phyloP scores from a whole-genome alignment of 2,329 filamentous ascomycete genomes.

The Nemania bipapillata region DNA sequence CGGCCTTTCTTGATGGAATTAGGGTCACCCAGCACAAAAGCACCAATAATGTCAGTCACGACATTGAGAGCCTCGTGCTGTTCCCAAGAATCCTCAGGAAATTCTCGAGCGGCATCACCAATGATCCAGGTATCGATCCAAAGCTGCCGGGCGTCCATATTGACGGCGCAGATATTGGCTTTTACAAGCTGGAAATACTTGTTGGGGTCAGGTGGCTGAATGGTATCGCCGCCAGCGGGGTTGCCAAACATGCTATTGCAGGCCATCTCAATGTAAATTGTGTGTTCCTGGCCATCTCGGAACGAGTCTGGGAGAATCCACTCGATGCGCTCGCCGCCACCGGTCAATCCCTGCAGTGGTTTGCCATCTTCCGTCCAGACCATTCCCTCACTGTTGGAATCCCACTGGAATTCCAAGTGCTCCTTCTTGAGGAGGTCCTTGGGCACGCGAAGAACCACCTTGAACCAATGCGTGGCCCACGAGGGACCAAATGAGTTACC shows the following conservation, averaged over 20 bases:
- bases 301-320: slow-evolving; percentile 88
- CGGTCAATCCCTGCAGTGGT: slow-evolving; percentile 90
- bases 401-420: slow-evolving; percentile 95
- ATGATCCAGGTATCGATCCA: slow-evolving; percentile 97
- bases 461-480: slow-evolving; percentile 99
- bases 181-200: slow-evolving; percentile 78
- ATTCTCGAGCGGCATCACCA: slow-evolving; percentile 88
- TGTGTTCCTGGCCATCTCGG: slow-evolving; percentile 85
- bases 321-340: slow-evolving; percentile 85
- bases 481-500: slow-evolving; percentile 89
- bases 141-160: slow-evolving; percentile 82
- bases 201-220: slow-evolving; percentile 89
- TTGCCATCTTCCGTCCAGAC: slow-evolving; percentile 92
- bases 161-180: slow-evolving; percentile 89
- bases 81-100: slow-evolving; percentile 87
- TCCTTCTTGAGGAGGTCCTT: slow-evolving; percentile 77
- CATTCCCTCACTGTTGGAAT: slow-evolving; percentile 92
- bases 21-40: slow-evolving; percentile 82
- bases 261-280: slow-evolving; percentile 96
- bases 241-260: slow-evolving; percentile 99
- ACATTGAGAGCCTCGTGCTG: slow-evolving; percentile 85
- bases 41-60: slow-evolving; percentile 88
- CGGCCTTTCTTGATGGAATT: slow-evolving; percentile 82
- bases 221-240: slow-evolving; percentile 81
- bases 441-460: slow-evolving; percentile 81